Evolutionary conservation across 768 basidiomycete species (phyloP), one percentile per base, ranked within the genome.

Genomic region (Tricholoma flavovirens): DNA sequence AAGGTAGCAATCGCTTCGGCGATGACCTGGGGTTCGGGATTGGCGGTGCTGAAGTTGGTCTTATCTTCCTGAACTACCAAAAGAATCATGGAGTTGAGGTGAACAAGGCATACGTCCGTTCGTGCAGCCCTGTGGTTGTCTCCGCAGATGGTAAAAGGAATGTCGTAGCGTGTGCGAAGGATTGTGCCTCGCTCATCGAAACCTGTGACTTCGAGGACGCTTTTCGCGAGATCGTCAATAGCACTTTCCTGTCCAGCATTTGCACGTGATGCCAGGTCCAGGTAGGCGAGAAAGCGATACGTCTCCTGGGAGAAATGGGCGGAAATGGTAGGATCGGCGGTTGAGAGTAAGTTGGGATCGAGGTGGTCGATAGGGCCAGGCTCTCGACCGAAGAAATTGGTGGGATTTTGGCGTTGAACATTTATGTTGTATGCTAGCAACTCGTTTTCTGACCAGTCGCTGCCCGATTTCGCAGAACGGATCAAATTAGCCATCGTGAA

Each of bases 1-100:
- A 66, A 70, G 17, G 69, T 54, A 4, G 71, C 69, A 48, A 71
- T 69, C n/a, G 69, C 71, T 45, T 59, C 58, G 7, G 69, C 67
- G 35, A 71, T 66, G 49, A 70, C 56, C 55, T 64, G 66, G 4
- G 67, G 51, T 51, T 67, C 67, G n/a, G 70, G 64, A 51, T 68
- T 36, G 5, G 24, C 2, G 3, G 2, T 2, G 5, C 24, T 35
- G 49, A 54, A 35, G 29, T 2, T 30, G 2, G 35, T 42, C 24
- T 26, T 21, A 21, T 21, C 17, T 42, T 19, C 36, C 6, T 36
- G 36, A 38, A 15, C 36, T 3, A 38, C 36, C 36, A 42, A 21
- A 21, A 42, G 40, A 2, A 42, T 42, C 40, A 42, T 42, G 8
- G 40, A 42, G 17, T 42, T 38, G 36, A 15, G 36, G 36, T 19